phyloP scores from a whole-genome alignment of 441 rosid species.

The Croton setiger region DNA sequence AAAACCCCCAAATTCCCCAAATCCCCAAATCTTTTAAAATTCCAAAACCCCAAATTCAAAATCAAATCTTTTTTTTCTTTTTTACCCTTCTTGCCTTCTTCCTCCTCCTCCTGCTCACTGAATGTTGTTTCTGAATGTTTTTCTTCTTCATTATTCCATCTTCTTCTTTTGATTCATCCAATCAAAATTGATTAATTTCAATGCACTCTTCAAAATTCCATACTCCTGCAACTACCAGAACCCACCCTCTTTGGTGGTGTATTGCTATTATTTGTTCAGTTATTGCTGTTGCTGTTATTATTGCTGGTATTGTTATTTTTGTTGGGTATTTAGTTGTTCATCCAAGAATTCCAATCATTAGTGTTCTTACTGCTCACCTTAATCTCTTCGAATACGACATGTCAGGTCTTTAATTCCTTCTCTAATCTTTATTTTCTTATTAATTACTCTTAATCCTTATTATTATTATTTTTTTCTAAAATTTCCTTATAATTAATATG shows the following conservation, averaged over 20 bases:
- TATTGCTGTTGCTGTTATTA: constrained; percentile 51
- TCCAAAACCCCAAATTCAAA: too few species aligned
- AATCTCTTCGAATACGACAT: constrained; percentile 38
- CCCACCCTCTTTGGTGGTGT: constrained; percentile 62
- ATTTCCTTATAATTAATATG: too few species aligned
- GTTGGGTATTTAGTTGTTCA: constrained; percentile 66
- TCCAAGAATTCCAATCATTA: constrained; percentile 71
- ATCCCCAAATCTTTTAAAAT: background rate
- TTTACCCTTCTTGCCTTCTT: background rate
- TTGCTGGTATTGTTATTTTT: constrained; percentile 52
- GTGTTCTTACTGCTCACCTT: constrained; percentile 52
- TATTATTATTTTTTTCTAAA: too few species aligned
- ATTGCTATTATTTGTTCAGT: constrained; percentile 64
- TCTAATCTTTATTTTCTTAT: too few species aligned
- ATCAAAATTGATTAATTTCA: too few species aligned
- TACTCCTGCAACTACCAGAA: background rate
- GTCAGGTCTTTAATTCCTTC: too few species aligned
- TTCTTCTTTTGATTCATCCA: background rate
- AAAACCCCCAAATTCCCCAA: too few species aligned
- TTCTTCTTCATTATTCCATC: background rate
- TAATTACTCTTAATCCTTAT: too few species aligned
- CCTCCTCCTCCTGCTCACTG: too few species aligned
- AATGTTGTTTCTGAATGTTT: background rate
- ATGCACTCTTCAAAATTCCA: background rate
- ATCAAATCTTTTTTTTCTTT: background rate